Evolutionary conservation across 192 early-diverging fungal species (phyloP).

Genomic region (Polychytrium aggregatum): DNA sequence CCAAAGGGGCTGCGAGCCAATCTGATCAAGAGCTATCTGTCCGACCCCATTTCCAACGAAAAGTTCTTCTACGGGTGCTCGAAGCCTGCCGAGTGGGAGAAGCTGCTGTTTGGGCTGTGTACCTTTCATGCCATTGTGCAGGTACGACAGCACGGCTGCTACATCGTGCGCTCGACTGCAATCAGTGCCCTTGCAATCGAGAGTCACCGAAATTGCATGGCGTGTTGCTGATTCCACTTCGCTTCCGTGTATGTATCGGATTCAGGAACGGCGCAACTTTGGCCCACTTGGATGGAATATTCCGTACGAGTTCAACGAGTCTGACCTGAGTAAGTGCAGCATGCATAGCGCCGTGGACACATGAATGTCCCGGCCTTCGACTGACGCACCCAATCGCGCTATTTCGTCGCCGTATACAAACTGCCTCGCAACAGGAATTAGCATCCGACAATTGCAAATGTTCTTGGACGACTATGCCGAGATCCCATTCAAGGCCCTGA

Average conservation of each 20-base stretch:
- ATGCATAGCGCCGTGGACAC: too few species aligned
- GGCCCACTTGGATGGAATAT: slow-evolving; percentile 60
- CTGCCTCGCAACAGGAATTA: slow-evolving; percentile 24
- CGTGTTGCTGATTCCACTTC: too few species aligned
- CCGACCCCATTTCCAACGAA: slow-evolving; percentile 48
- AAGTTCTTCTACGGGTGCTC: slow-evolving; percentile 41
- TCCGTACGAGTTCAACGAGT: slow-evolving; percentile 59
- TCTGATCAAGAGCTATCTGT: slow-evolving; percentile 43
- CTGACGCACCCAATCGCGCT: not conserved
- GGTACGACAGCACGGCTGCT: slow-evolving; percentile 1
- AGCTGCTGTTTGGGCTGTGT: slow-evolving; percentile 51
- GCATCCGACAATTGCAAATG: slow-evolving; percentile 52
- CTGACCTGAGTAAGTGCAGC: slow-evolving; percentile 36
- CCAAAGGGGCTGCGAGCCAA: slow-evolving; percentile 52
- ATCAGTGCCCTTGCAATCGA: too few species aligned
- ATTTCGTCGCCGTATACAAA: slow-evolving; percentile 5
- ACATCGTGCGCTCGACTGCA: too few species aligned
- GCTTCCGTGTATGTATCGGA: too few species aligned
- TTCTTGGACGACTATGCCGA: slow-evolving; percentile 49
- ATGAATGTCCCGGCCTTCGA: not conserved
- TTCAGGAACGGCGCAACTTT: slow-evolving; percentile 48
- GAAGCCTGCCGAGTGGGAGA: slow-evolving; percentile 45
- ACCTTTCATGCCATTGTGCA: slow-evolving; percentile 57
- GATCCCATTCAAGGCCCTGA: slow-evolving; percentile 48
- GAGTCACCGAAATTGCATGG: too few species aligned